phyloP scores from a whole-genome alignment of 1,139 yeast species.

The Nakaseomyces nivariensis region DNA sequence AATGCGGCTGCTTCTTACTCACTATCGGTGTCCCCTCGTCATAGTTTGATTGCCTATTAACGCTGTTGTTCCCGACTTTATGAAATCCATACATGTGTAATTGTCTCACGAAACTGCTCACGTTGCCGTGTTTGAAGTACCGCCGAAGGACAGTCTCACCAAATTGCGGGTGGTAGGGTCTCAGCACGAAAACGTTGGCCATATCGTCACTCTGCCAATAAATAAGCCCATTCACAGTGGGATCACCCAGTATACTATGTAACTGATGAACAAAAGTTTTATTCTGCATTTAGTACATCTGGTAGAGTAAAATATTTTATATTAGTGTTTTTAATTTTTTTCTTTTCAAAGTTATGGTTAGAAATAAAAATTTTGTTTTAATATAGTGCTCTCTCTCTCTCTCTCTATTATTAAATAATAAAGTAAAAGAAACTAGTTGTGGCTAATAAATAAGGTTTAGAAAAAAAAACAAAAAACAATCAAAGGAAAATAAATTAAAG shows the following conservation, averaged over 20 bases:
- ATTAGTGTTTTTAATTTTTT: too few species aligned
- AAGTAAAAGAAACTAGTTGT: too few species aligned
- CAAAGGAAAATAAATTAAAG: too few species aligned
- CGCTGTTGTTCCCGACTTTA: slow-evolving; percentile 18
- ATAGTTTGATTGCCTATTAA: slow-evolving; percentile 6
- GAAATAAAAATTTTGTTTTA: too few species aligned
- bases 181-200: slow-evolving; percentile 49
- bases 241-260: slow-evolving; percentile 22
- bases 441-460: too few species aligned
- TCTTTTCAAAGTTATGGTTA: too few species aligned
- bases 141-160: slow-evolving; percentile 50
- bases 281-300: slow-evolving; percentile 1
- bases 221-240: slow-evolving; percentile 37
- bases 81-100: slow-evolving; percentile 64
- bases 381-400: too few species aligned
- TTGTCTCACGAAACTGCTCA: slow-evolving; percentile 70
- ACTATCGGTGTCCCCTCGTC: not conserved
- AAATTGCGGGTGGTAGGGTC: slow-evolving; percentile 59
- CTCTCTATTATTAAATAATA: too few species aligned
- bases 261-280: slow-evolving; percentile 27
- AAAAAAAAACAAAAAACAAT: too few species aligned
- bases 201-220: slow-evolving; percentile 62
- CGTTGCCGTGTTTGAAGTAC: slow-evolving; percentile 74
- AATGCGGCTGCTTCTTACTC: slow-evolving; percentile 14
- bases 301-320: too few species aligned